These are phyloP conservation scores for Pichia ethanolica DNA, from an alignment of 805 yeast species.

Conservation along the genomic window DNA sequence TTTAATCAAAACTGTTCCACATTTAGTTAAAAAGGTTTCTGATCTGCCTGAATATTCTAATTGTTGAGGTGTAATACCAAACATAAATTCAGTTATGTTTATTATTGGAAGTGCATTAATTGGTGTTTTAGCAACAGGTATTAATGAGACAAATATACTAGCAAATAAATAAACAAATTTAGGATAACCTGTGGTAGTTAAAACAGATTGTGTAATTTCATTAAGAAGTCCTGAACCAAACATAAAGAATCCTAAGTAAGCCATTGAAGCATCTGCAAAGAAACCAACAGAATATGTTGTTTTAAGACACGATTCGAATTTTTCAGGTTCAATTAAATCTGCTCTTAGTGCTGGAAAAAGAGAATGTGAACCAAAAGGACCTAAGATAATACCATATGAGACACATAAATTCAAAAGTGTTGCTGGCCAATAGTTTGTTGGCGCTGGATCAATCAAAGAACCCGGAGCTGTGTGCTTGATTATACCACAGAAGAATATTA, in stretches of 20 bases:
- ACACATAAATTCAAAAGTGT: conserved; percentile 34
- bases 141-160: conserved; percentile 63
- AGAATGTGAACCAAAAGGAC: conserved; percentile 84
- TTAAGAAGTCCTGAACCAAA: conserved; percentile 64
- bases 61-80: conserved; percentile 26
- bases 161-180: conserved; percentile 45
- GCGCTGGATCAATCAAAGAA: conserved; percentile 42
- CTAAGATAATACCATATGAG: conserved; percentile 58
- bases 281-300: conserved; percentile 54
- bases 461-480: conserved; percentile 41
- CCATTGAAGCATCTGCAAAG: conserved; percentile 53
- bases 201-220: conserved; percentile 70
- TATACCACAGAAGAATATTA: conserved; percentile 42
- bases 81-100: conserved; percentile 54
- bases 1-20: conserved; percentile 27
- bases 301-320: conserved; percentile 45
- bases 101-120: conserved; percentile 81
- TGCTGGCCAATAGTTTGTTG: conserved; percentile 35
- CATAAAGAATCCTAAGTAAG: conserved; percentile 67
- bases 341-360: conserved; percentile 69
- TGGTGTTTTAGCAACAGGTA: conserved; percentile 84
- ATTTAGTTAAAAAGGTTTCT: conserved; percentile 9
- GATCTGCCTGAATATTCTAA: conserved; percentile 10
- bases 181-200: conserved; percentile 65
- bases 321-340: conserved; percentile 67